Evolutionary conservation across 2,329 filamentous ascomycete genomes (phyloP).

Genomic region (Phialocephala sp.): DNA sequence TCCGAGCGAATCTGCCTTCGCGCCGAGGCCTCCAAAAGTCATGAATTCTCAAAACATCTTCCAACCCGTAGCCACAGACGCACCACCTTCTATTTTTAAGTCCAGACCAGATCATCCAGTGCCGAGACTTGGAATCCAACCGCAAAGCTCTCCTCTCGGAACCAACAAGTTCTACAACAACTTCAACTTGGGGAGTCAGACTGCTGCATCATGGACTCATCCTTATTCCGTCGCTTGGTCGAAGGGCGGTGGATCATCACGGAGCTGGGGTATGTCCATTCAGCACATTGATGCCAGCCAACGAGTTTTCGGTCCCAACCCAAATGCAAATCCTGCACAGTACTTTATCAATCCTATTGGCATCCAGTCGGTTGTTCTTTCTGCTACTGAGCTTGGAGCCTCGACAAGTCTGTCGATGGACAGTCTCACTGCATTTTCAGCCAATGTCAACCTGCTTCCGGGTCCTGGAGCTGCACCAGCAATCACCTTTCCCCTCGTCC

Average conservation of each 20-base stretch:
- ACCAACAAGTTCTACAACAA: constrained; percentile 88
- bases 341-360: constrained; percentile 85
- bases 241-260: constrained; percentile 63
- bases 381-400: constrained; percentile 72
- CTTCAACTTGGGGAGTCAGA: constrained; percentile 77
- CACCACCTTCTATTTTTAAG: constrained; percentile 55
- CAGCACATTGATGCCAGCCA: constrained; percentile 74
- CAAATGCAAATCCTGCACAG: constrained; percentile 60
- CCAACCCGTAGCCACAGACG: constrained; percentile 57
- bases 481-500: constrained; percentile 81
- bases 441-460: constrained; percentile 70
- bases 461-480: constrained; percentile 58
- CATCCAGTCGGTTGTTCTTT: constrained; percentile 81
- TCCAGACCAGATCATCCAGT: constrained; percentile 63
- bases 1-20: constrained; percentile 3
- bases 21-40: constrained; percentile 1
- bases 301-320: constrained; percentile 67
- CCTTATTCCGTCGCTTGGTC: constrained; percentile 76
- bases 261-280: constrained; percentile 79
- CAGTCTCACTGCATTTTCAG: constrained; percentile 62
- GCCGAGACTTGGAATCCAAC: constrained; percentile 55
- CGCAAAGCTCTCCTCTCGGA: constrained; percentile 55
- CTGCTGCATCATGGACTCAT: constrained; percentile 72
- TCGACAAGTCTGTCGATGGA: constrained; percentile 62
- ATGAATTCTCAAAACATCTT: constrained; percentile 56